Conservation (phyloP, 202 grass and related monocot species). For the Digitaria exilis region DNA sequence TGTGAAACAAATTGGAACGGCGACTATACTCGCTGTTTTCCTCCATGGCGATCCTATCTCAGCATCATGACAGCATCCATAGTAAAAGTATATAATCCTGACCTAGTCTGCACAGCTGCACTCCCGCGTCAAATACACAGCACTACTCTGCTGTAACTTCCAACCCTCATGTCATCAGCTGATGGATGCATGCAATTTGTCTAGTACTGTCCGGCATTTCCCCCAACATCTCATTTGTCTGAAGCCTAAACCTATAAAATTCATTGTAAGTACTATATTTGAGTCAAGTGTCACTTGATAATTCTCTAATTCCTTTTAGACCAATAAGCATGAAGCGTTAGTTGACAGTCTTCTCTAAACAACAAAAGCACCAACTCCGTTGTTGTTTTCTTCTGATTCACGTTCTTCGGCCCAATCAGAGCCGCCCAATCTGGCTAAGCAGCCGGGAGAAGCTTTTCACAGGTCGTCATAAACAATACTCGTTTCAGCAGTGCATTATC, state of each 20-base stretch:
- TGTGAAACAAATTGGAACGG: neutral
- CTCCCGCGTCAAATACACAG: neutral
- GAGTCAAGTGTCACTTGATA: neutral
- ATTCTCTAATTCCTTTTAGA: neutral
- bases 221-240: conserved; percentile 38
- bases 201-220: conserved; percentile 27
- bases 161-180: conserved; percentile 14
- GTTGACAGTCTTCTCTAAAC: neutral
- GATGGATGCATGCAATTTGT: conserved; percentile 33
- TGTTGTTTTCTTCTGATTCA: neutral
- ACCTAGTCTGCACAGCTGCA: neutral
- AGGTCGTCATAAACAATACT: neutral
- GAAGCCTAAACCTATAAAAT: too few relatives aligned
- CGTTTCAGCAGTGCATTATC: neutral
- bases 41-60: neutral
- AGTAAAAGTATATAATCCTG: neutral
- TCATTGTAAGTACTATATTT: neutral
- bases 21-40: neutral
- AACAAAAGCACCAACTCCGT: neutral
- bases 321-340: neutral
- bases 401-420: neutral
- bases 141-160: neutral
- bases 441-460: too few relatives aligned
- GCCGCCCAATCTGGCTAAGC: neutral
- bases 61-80: neutral